Evolutionary conservation across 208 protist species (phyloP).

Genomic region (Borovskyia barvae): DNA sequence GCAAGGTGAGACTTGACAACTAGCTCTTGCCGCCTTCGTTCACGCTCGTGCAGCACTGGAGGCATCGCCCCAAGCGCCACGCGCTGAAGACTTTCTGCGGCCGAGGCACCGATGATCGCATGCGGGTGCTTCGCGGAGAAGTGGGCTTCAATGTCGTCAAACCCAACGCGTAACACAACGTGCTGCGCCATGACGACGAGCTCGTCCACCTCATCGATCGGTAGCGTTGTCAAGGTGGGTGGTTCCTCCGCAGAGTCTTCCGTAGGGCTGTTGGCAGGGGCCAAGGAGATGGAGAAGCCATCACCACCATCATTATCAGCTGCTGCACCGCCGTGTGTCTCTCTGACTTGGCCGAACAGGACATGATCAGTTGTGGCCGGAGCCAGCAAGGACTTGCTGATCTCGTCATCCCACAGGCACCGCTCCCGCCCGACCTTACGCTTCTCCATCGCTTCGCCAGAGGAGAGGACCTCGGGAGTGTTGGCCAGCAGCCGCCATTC

Average conservation of each 20-base stretch:
- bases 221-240: neutral
- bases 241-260: neutral
- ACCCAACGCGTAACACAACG: constrained; percentile 27
- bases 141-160: neutral
- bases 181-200: constrained; percentile 54
- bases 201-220: constrained; percentile 19
- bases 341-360: too few species aligned
- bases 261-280: neutral
- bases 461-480: constrained; percentile 40
- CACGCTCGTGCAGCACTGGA: constrained; percentile 10
- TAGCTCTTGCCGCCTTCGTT: constrained; percentile 20
- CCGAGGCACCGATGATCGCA: constrained; percentile 42
- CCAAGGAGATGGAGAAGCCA: neutral
- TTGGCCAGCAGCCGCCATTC: constrained; percentile 49
- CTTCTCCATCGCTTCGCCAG: constrained; percentile 19
- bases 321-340: constrained; percentile 1
- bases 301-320: neutral
- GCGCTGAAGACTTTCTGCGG: constrained; percentile 29
- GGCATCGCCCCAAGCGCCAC: constrained; percentile 39
- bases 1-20: constrained; percentile 33
- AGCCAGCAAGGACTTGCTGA: neutral
- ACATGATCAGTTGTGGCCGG: too few species aligned
- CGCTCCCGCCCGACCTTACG: constrained; percentile 20
- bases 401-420: constrained; percentile 14
- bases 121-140: constrained; percentile 53